A percentile compares a stretch with the other conserved stretches of the same genome.
These are phyloP conservation scores for Keqinozyma sinolaborantium DNA, from an alignment of 1,139 yeast genomes.

Conservation along the genomic window DNA sequence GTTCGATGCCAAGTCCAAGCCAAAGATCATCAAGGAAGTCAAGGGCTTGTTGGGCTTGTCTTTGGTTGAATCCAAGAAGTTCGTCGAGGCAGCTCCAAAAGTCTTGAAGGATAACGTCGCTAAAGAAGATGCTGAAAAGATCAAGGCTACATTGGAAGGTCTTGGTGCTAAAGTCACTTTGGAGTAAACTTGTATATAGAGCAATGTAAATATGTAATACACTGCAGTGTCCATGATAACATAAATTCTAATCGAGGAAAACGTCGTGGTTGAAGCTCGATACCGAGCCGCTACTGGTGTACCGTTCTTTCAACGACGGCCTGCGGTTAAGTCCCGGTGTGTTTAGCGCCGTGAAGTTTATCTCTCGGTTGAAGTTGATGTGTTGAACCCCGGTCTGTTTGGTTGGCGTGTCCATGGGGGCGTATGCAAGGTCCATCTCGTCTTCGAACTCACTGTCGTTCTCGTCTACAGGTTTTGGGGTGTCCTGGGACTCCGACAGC, in stretches of 20 bases:
- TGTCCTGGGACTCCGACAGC: too few species aligned
- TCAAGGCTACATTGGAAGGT: constrained; percentile 88
- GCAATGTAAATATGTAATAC: constrained; percentile 2
- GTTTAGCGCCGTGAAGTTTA: constrained; percentile 6
- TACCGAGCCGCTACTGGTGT: not conserved
- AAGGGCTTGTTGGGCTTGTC: constrained; percentile 89
- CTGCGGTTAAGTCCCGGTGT: constrained; percentile 7
- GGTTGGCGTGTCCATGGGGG: not conserved
- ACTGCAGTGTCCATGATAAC: not conserved
- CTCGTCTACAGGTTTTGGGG: not conserved
- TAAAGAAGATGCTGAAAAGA: constrained; percentile 88
- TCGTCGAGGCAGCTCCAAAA: constrained; percentile 97
- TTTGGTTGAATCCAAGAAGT: constrained; percentile 94
- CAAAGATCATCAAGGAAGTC: constrained; percentile 96
- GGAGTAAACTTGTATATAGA: constrained; percentile 52
- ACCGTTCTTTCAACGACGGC: not conserved
- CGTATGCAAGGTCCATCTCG: too few species aligned
- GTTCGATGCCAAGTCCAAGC: constrained; percentile 92
- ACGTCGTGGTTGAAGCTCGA: constrained; percentile 3
- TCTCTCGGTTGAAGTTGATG: constrained; percentile 1
- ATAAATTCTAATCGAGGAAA: constrained; percentile 3
- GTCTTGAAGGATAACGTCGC: constrained; percentile 80
- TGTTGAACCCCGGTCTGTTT: not conserved
- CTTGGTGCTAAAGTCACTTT: constrained; percentile 89
- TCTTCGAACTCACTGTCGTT: not conserved